Conservation (phyloP, 1,284 basidiomycete genomes). For the Austropuccinia psidii region DNA sequence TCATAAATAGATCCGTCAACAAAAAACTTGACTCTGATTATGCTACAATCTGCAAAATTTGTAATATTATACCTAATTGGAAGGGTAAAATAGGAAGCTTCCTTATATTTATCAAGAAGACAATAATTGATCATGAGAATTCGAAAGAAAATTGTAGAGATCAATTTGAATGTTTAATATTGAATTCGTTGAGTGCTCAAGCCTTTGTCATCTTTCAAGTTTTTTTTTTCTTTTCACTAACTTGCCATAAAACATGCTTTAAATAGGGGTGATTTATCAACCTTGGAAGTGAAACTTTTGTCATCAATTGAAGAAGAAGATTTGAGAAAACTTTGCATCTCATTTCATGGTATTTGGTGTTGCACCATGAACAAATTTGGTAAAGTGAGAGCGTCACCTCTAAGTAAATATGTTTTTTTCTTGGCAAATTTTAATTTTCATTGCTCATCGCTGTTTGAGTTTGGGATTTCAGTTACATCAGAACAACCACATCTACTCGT, state of each 20-base stretch:
- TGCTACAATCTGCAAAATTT: not conserved
- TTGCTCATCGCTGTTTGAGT: not conserved
- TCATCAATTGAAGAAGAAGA: not conserved
- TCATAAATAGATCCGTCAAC: not conserved
- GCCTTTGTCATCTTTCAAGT: not conserved
- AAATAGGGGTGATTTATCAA: not conserved
- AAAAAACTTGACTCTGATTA: not conserved
- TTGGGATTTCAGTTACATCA: not conserved
- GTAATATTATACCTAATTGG: not conserved
- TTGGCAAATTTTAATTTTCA: too few relatives aligned
- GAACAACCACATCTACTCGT: not conserved
- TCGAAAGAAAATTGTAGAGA: not conserved
- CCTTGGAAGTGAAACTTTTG: not conserved
- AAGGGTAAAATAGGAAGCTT: not conserved
- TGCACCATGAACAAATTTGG: not conserved
- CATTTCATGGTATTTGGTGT: not conserved
- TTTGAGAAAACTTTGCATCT: not conserved
- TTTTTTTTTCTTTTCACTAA: not conserved
- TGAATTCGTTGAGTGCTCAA: slow-evolving; percentile 1
- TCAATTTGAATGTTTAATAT: slow-evolving; percentile 13
- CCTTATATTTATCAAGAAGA: not conserved
- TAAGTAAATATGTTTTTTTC: too few relatives aligned
- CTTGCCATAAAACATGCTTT: not conserved
- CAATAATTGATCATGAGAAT: not conserved
- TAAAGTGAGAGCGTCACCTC: not conserved